These are phyloP conservation scores for Lepidium aucheri DNA, from an alignment of 345 rosid species.

Conservation along the genomic window DNA sequence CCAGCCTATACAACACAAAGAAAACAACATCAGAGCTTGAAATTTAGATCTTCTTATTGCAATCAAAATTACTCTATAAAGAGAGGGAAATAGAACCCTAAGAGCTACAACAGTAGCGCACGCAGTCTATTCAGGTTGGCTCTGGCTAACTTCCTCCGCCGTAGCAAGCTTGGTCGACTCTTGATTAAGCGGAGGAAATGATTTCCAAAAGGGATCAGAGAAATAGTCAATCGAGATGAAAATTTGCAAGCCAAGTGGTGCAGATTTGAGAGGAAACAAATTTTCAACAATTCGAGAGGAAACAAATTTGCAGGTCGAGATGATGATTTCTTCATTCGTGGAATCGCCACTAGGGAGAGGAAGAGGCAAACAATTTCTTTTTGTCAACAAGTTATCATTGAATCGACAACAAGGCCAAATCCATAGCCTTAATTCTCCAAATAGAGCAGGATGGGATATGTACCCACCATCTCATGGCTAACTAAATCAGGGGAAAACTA, in stretches of 20 bases:
- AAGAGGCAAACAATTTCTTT: no score
- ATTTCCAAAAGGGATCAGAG: slow-evolving; percentile 58
- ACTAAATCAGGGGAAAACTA: no score
- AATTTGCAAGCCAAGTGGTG: not conserved
- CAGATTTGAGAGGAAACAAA: no score
- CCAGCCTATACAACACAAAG: slow-evolving; percentile 32
- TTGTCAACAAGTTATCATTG: no score
- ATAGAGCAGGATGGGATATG: no score
- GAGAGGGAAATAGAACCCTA: slow-evolving; percentile 28
- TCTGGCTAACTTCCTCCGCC: slow-evolving; percentile 30
- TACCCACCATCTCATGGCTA: no score
- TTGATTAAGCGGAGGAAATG: slow-evolving; percentile 25
- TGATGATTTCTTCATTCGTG: no score
- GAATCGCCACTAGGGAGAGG: no score
- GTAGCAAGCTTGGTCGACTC: slow-evolving; percentile 2
- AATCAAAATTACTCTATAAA: not conserved
- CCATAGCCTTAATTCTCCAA: no score
- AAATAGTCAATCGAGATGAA: slow-evolving; percentile 65
- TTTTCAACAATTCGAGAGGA: no score
- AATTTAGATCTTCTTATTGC: slow-evolving; percentile 6
- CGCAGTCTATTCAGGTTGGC: slow-evolving; percentile 63
- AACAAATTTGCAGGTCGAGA: no score
- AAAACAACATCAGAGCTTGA: not conserved
- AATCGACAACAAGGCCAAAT: no score
- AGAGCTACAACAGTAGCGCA: slow-evolving; percentile 43